These are phyloP conservation scores for Nosema muscidifuracis DNA, from an alignment of 371 early-diverging fungal species.

Conservation along the genomic window DNA sequence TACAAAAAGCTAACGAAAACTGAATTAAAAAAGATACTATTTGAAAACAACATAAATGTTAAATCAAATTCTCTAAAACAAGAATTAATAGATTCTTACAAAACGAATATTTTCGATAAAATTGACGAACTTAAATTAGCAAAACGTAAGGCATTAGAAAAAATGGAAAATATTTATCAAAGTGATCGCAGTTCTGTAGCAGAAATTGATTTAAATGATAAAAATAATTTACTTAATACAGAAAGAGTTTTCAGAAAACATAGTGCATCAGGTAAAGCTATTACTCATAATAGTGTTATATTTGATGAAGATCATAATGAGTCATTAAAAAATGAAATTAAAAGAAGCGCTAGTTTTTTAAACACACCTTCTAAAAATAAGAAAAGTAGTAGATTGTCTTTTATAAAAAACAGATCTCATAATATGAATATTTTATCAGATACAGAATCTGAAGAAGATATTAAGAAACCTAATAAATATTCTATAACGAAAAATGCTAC, in stretches of 20 bases:
- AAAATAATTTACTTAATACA: not conserved
- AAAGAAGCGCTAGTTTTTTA: too few species aligned
- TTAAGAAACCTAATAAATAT: too few species aligned
- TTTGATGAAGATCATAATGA: not conserved
- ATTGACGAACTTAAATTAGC: conserved; percentile 32
- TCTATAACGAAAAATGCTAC: too few species aligned
- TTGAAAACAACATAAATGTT: conserved; percentile 48
- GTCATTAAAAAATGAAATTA: too few species aligned
- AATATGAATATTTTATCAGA: too few species aligned
- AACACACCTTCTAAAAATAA: too few species aligned
- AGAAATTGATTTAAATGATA: not conserved
- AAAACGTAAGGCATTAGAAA: conserved; percentile 24
- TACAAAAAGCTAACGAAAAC: conserved; percentile 53
- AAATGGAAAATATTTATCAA: conserved; percentile 48
- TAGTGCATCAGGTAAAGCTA: not conserved
- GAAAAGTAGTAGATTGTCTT: too few species aligned
- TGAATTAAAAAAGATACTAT: conserved; percentile 53
- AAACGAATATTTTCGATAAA: conserved; percentile 42
- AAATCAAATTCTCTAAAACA: conserved; percentile 37
- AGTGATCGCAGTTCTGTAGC: not conserved
- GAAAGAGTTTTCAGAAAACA: not conserved
- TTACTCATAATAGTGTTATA: not conserved
- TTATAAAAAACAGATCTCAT: too few species aligned
- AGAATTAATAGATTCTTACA: conserved; percentile 39
- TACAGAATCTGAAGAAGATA: too few species aligned